A percentile compares a stretch with the other conserved stretches of the same genome.
Evolutionary conservation across 768 basidiomycete genomes (phyloP).

Genomic region (Macrolepiota dolichaula): DNA sequence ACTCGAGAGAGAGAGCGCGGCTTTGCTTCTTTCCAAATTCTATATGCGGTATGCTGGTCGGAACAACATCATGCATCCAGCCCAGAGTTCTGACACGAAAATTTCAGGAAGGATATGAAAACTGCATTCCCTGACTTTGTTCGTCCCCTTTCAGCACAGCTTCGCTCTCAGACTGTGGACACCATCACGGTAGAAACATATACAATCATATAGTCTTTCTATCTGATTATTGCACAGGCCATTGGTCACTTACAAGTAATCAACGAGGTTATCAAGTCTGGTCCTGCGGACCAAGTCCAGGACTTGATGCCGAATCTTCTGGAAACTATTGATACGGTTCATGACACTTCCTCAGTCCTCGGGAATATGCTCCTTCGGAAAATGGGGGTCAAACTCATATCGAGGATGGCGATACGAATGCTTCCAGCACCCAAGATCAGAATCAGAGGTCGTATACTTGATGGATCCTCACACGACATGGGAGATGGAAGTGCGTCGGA

Average conservation of each 20-base stretch:
- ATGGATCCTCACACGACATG: constrained; percentile 18
- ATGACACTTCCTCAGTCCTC: constrained; percentile 35
- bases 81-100: constrained; percentile 5
- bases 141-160: constrained; percentile 35
- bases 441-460: constrained; percentile 23
- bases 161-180: constrained; percentile 35
- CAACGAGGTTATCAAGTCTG: constrained; percentile 67
- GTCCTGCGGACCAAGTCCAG: constrained; percentile 50
- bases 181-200: constrained; percentile 44
- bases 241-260: constrained; percentile 69
- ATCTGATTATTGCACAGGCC: constrained; percentile 36
- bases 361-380: constrained; percentile 70
- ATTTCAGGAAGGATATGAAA: constrained; percentile 55
- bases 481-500: constrained; percentile 8
- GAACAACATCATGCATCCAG: neutral
- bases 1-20: constrained; percentile 81
- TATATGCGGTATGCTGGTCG: constrained; percentile 63
- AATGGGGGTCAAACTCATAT: constrained; percentile 60
- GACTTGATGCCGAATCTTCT: constrained; percentile 41
- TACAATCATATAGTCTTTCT: neutral
- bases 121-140: constrained; percentile 51
- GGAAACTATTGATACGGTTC: constrained; percentile 40
- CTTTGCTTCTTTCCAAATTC: constrained; percentile 73
- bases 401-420: constrained; percentile 59
- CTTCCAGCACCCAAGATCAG: constrained; percentile 37